phyloP scores from a whole-genome alignment of 352 stramenopile genomes.

The Pythium dissotocum region DNA sequence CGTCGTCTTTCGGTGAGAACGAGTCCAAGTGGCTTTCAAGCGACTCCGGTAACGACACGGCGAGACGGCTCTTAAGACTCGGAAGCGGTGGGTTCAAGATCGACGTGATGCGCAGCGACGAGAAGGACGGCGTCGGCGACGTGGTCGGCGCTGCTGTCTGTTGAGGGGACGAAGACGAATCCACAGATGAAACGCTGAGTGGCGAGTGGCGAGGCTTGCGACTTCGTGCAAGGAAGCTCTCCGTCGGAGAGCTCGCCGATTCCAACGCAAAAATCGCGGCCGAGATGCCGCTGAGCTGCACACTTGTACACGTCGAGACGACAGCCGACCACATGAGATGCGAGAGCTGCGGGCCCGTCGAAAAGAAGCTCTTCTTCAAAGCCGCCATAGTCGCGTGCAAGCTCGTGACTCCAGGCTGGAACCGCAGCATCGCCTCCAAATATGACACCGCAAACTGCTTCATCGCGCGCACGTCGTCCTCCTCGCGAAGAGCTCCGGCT shows the following conservation, averaged over 20 bases:
- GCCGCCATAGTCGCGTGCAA: slow-evolving; percentile 50
- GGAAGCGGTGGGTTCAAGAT: slow-evolving; percentile 56
- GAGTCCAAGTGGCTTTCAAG: slow-evolving; percentile 68
- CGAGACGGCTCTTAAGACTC: slow-evolving; percentile 59
- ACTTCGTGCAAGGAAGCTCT: slow-evolving; percentile 25
- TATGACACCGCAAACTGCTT: slow-evolving; percentile 75
- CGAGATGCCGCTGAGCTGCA: slow-evolving; percentile 71
- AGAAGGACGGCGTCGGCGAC: slow-evolving; percentile 48
- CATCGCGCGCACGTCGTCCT: slow-evolving; percentile 66
- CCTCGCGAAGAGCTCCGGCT: slow-evolving; percentile 12
- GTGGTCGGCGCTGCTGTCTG: slow-evolving; percentile 5
- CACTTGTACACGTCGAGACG: slow-evolving; percentile 58
- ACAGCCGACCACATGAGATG: slow-evolving; percentile 81
- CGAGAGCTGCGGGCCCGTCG: slow-evolving; percentile 61
- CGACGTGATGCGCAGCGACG: slow-evolving; percentile 67
- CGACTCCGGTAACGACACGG: slow-evolving; percentile 64
- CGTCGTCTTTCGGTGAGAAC: slow-evolving; percentile 74
- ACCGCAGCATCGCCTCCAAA: slow-evolving; percentile 62
- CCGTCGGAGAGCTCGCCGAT: slow-evolving; percentile 25
- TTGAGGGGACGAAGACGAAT: slow-evolving; percentile 14
- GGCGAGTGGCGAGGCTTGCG: slow-evolving; percentile 21
- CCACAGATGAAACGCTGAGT: slow-evolving; percentile 7
- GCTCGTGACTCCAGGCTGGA: slow-evolving; percentile 63
- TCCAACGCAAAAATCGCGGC: slow-evolving; percentile 52
- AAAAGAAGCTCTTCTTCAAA: slow-evolving; percentile 75